A percentile compares a stretch with the other conserved stretches of the same genome.
These are phyloP conservation scores for Conidiobolus incongruus DNA, from an alignment of 371 early-diverging fungal genomes.

Conservation along the genomic window DNA sequence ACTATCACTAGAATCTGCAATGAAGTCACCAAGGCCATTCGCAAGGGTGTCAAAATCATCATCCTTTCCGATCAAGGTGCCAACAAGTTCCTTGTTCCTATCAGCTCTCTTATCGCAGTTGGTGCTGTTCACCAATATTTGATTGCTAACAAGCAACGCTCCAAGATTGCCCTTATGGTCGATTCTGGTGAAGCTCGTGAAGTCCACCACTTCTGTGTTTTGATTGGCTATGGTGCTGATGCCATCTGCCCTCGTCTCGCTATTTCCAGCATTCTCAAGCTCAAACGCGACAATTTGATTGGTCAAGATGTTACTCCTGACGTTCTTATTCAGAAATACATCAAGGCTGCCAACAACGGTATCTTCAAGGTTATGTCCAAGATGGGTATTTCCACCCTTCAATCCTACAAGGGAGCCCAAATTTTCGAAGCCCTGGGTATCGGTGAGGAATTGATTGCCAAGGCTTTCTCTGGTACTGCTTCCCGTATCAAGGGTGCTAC, in stretches of 20 bases:
- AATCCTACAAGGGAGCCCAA: slow-evolving; percentile 95
- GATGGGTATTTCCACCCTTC: slow-evolving; percentile 96
- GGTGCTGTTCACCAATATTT: slow-evolving; percentile 90
- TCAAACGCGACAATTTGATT: slow-evolving; percentile 58
- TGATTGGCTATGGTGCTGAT: slow-evolving; percentile 94
- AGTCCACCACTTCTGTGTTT: slow-evolving; percentile 87
- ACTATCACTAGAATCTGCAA: slow-evolving; percentile 68
- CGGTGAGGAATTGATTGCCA: slow-evolving; percentile 60
- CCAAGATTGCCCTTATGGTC: slow-evolving; percentile 66
- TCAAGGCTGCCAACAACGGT: slow-evolving; percentile 74
- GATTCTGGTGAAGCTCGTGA: slow-evolving; percentile 92
- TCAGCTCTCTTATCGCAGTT: slow-evolving; percentile 70
- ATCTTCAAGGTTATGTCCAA: slow-evolving; percentile 95
- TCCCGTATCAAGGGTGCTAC: slow-evolving; percentile 83
- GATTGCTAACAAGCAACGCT: slow-evolving; percentile 66
- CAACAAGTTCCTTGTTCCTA: slow-evolving; percentile 45
- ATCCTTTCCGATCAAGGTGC: slow-evolving; percentile 62
- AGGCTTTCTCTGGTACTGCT: slow-evolving; percentile 86
- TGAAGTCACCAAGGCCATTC: slow-evolving; percentile 57
- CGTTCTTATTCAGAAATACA: slow-evolving; percentile 50
- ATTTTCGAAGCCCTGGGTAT: slow-evolving; percentile 93
- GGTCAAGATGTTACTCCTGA: slow-evolving; percentile 20
- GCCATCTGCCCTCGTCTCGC: slow-evolving; percentile 86
- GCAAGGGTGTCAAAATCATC: slow-evolving; percentile 53
- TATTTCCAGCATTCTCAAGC: slow-evolving; percentile 66